A percentile compares a stretch with the other conserved stretches of the same genome.
Evolutionary conservation across 129 eudicot genomes (phyloP).

Genomic region (Helianthus annuus): DNA sequence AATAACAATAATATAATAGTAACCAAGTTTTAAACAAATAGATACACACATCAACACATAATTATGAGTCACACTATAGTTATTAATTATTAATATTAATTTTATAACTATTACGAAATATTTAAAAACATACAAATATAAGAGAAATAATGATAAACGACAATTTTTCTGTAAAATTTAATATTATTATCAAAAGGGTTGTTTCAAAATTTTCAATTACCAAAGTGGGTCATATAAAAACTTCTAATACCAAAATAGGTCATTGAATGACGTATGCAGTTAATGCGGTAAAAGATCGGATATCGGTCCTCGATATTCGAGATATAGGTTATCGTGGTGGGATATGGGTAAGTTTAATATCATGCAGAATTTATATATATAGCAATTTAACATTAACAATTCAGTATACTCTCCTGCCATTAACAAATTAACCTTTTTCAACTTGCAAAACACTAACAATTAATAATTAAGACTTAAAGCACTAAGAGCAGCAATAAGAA

Average conservation of each 20-base stretch:
- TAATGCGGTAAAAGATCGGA: no score
- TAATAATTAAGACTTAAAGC: no score
- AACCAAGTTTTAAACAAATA: neutral
- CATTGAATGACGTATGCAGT: neutral
- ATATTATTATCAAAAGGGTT: neutral
- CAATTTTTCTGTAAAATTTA: neutral
- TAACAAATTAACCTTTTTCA: no score
- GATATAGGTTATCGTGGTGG: no score
- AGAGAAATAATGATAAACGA: neutral
- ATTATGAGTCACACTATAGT: neutral
- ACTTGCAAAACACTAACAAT: no score
- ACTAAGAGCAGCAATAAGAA: no score
- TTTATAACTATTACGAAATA: neutral
- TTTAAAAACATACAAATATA: neutral
- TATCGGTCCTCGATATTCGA: no score
- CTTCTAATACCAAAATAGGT: neutral
- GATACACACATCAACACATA: neutral
- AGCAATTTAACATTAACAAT: no score
- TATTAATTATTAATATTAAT: neutral
- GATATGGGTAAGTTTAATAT: no score
- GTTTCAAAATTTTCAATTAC: neutral
- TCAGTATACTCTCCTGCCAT: no score
- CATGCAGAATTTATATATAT: no score
- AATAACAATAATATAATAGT: neutral
- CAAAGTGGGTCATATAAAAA: neutral